A percentile compares a stretch with the other conserved stretches of the same genome.
Evolutionary conservation across 495 filamentous ascomycete species (phyloP).

Genomic region (Penicillium simplicissimum): DNA sequence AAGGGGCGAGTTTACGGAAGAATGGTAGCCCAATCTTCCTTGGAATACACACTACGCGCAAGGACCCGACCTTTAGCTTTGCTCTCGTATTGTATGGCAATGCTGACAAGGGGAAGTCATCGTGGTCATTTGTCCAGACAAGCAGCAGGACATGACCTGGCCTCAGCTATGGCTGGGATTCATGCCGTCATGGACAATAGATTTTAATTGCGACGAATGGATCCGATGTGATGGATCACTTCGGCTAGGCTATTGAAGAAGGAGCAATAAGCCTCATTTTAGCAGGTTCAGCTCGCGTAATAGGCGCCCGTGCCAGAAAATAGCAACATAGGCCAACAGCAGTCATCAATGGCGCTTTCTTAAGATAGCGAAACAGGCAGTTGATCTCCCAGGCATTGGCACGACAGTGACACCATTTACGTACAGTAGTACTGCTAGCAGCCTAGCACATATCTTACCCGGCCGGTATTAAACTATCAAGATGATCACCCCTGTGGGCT

Average conservation of each 20-base stretch:
- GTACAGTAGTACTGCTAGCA: not conserved
- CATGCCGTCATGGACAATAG: too few relatives aligned
- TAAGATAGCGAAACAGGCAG: not conserved
- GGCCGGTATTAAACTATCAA: not conserved
- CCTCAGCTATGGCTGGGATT: not conserved
- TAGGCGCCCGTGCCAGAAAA: not conserved
- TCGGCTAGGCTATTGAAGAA: not conserved
- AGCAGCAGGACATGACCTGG: not conserved
- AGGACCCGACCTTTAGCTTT: constrained; percentile 6
- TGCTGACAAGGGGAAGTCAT: not conserved
- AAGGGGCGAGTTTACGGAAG: constrained; percentile 22
- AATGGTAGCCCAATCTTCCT: constrained; percentile 14
- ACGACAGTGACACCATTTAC: not conserved
- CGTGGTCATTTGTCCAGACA: not conserved
- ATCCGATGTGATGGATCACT: not conserved
- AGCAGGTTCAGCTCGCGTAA: not conserved
- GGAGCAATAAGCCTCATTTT: not conserved
- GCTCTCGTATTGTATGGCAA: constrained; percentile 2
- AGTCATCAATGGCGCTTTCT: not conserved
- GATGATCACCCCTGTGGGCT: constrained; percentile 34
- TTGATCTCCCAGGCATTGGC: not conserved
- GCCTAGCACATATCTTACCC: constrained; percentile 5
- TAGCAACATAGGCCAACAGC: not conserved
- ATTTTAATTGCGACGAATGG: not conserved
- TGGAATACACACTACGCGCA: constrained; percentile 8